Evolutionary conservation across 106 monocot genomes (phyloP), one percentile per base, ranked within the genome.

Genomic region (Posidonia australis): DNA sequence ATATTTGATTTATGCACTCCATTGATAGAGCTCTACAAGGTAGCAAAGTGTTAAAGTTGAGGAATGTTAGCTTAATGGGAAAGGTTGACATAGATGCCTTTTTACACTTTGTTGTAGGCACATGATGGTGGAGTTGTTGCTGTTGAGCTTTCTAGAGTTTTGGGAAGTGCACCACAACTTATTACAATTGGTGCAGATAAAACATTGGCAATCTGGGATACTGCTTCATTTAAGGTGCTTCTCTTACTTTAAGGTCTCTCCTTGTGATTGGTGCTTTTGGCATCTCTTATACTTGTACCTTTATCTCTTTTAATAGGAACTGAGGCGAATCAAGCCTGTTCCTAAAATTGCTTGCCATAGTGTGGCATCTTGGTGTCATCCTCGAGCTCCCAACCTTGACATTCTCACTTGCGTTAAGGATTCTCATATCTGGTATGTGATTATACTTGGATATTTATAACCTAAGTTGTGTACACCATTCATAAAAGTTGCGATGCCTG

Each of bases 361-460:
- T 81, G 90, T 96, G 70, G 63, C 96, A 80, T 96, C 90, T 52
- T 96, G 96, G 96, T 96, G 96, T 62, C 96, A 96, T 71, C 96
- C 96, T 66, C 90, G 96, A 18, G 96, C 96, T 64, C 96, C 90
- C 70, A 96, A 87, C 66, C 90, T 96, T 72, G 96, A 96, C 76
- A 96, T 96, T 76, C 87, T 96, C 56, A 90, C 96, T 70, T 96
- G 96, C 68, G 96, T 96, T 28, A 96, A 87, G 82, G 96, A 96
- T 72, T 96, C 96, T 74, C 96, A 96, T 85, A 96, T 96, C 46
- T 96, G 96, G 96, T 96, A 87, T 58, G n/a, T 63, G 32, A 21
- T 69, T 44, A 17, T 26, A n/a, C 26, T 5, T 51, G 43, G 0
- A 67, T 43, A n/a, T 67, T 67, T 44, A 64, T 21, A 54, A 6